Conservation (phyloP, 371 early-diverging fungal genomes). For the Thermomucor indicae-seudaticae region DNA sequence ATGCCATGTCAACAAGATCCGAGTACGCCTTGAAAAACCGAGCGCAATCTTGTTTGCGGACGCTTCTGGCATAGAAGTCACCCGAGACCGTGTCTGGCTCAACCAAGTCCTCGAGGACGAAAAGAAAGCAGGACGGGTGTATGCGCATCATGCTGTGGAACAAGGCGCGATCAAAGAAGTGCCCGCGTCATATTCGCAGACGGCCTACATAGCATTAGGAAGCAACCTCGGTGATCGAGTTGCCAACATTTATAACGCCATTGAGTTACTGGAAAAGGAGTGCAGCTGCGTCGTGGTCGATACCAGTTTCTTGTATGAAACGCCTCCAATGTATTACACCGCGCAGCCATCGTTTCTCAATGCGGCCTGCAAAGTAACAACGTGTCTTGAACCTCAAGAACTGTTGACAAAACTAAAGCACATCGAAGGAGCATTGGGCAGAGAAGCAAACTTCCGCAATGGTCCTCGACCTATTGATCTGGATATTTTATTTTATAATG, state of each 20-base stretch:
- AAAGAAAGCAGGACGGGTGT: constrained; percentile 18
- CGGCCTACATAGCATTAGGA: constrained; percentile 83
- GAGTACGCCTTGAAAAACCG: constrained; percentile 89
- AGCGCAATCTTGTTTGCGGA: constrained; percentile 89
- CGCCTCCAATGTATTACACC: constrained; percentile 91
- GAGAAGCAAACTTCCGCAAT: constrained; percentile 67
- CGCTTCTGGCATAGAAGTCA: constrained; percentile 88
- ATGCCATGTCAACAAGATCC: constrained; percentile 81
- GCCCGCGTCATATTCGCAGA: constrained; percentile 33
- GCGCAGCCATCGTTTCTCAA: constrained; percentile 95
- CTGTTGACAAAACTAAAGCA: constrained; percentile 79
- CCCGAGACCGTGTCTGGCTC: constrained; percentile 64
- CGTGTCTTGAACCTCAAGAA: constrained; percentile 69
- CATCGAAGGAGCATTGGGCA: constrained; percentile 80
- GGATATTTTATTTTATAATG: constrained; percentile 91
- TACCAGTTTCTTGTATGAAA: constrained; percentile 95
- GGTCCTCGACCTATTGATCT: constrained; percentile 94
- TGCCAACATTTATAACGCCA: constrained; percentile 72
- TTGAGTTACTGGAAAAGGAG: constrained; percentile 55
- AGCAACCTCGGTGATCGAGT: constrained; percentile 88
- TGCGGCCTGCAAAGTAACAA: constrained; percentile 80
- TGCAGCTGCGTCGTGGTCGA: constrained; percentile 66
- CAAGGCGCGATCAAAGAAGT: constrained; percentile 17
- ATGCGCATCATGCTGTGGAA: constrained; percentile 24
- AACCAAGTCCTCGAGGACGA: constrained; percentile 29